Conservation (phyloP, 306 rosid species). For the Cucurbita argyrosperma region DNA sequence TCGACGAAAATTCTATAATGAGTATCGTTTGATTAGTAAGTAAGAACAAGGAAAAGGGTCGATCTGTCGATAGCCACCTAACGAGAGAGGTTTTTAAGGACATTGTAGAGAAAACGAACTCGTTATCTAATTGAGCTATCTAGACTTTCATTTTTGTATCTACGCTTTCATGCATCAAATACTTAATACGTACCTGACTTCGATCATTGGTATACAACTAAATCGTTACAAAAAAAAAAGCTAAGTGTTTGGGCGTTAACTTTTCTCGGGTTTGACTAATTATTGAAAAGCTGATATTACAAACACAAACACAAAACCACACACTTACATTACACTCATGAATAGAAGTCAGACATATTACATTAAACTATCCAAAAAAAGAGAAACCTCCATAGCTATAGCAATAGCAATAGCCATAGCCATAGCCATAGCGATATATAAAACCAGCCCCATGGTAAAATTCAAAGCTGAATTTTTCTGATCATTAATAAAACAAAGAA, state of each 20-base stretch:
- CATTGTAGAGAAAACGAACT: too few relatives aligned
- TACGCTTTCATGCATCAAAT: not conserved
- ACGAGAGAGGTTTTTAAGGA: too few relatives aligned
- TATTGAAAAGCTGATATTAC: constrained; percentile 7
- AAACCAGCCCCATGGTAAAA: not conserved
- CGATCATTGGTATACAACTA: too few relatives aligned
- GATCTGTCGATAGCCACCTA: too few relatives aligned
- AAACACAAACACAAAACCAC: not conserved
- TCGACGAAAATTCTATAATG: too few relatives aligned
- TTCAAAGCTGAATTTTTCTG: not conserved
- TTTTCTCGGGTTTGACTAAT: constrained; percentile 1
- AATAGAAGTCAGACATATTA: not conserved
- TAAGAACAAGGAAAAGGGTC: too few relatives aligned
- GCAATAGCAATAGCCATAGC: not conserved
- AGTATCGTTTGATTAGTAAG: too few relatives aligned
- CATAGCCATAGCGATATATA: not conserved
- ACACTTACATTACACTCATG: not conserved
- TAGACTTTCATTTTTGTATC: too few relatives aligned
- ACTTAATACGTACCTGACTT: not conserved
- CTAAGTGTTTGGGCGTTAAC: not conserved
- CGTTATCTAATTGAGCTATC: not conserved
- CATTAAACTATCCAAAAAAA: not conserved
- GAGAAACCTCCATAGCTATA: not conserved
- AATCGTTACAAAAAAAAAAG: not conserved
- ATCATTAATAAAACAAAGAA: not conserved